These are phyloP conservation scores for Linum tenue DNA, from an alignment of 345 rosid species.

Conservation along the genomic window DNA sequence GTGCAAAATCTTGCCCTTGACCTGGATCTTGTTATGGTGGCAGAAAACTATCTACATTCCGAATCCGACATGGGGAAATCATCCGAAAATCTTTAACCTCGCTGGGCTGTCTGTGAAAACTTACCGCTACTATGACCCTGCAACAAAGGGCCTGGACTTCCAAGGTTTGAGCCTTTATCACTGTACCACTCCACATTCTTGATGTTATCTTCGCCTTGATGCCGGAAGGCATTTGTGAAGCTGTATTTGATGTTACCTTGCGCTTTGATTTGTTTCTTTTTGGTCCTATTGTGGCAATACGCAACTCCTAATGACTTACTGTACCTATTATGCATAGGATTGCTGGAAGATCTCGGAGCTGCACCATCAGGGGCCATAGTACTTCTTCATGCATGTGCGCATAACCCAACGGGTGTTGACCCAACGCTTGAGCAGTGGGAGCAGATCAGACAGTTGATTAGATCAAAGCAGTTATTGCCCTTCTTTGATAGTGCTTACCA, in stretches of 20 bases:
- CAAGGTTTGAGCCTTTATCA: constrained; percentile 26
- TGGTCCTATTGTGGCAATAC: not conserved
- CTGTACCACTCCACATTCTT: not conserved
- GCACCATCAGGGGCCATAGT: constrained; percentile 40
- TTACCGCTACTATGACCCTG: constrained; percentile 41
- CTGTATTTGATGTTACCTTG: not conserved
- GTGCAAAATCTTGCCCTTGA: not conserved
- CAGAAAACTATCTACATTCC: constrained; percentile 35
- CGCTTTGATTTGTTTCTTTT: not conserved
- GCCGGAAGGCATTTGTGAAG: not conserved
- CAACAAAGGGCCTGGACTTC: constrained; percentile 32
- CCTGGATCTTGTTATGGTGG: constrained; percentile 7
- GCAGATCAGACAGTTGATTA: constrained; percentile 37
- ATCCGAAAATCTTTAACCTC: constrained; percentile 33
- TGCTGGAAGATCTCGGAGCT: constrained; percentile 40
- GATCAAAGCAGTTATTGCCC: constrained; percentile 33
- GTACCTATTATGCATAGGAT: constrained; percentile 18
- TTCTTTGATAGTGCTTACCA: constrained; percentile 50
- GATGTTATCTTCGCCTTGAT: not conserved
- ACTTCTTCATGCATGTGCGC: constrained; percentile 44
- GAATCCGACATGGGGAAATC: constrained; percentile 31
- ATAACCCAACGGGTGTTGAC: constrained; percentile 50
- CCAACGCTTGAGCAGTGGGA: constrained; percentile 44
- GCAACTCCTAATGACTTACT: not conserved
- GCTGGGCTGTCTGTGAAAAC: constrained; percentile 29